Evolutionary conservation across 2,329 filamentous ascomycete species (phyloP).

Genomic region (Pseudogymnoascus sp.): DNA sequence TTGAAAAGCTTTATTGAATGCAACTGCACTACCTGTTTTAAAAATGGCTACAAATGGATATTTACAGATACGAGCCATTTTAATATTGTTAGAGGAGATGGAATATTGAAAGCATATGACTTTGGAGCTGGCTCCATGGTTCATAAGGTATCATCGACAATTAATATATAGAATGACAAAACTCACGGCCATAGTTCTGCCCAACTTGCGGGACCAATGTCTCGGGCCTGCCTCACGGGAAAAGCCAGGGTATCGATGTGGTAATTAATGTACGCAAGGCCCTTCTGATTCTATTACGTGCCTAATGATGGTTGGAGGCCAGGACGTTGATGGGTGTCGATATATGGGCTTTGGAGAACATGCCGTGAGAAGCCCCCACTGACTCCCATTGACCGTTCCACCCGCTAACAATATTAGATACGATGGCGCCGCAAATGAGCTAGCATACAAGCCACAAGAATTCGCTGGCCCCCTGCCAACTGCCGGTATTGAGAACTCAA

Average conservation of each 20-base stretch:
- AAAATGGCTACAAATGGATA: constrained; percentile 37
- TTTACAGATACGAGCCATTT: constrained; percentile 29
- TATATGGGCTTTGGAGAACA: neutral
- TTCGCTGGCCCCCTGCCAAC: neutral
- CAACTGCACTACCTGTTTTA: constrained; percentile 58
- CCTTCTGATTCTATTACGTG: no score
- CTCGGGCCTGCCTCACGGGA: constrained; percentile 25
- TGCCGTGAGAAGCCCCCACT: neutral
- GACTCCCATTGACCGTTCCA: neutral
- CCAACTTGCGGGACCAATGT: constrained; percentile 40
- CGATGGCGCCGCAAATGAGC: neutral
- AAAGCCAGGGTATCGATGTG: constrained; percentile 25
- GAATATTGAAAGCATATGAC: constrained; percentile 35
- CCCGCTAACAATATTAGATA: neutral
- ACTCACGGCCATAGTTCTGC: constrained; percentile 37
- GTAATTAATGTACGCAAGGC: constrained; percentile 36
- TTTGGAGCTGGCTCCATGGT: constrained; percentile 32
- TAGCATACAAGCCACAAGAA: neutral
- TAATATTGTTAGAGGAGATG: constrained; percentile 39
- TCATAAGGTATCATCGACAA: constrained; percentile 32
- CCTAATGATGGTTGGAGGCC: neutral
- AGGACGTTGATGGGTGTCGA: neutral
- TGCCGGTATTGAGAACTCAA: neutral
- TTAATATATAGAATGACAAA: constrained; percentile 14
- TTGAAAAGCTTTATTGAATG: constrained; percentile 48